Evolutionary conservation across 352 stramenopile species (phyloP).

Genomic region (Globisporangium rhizosaccharum): DNA sequence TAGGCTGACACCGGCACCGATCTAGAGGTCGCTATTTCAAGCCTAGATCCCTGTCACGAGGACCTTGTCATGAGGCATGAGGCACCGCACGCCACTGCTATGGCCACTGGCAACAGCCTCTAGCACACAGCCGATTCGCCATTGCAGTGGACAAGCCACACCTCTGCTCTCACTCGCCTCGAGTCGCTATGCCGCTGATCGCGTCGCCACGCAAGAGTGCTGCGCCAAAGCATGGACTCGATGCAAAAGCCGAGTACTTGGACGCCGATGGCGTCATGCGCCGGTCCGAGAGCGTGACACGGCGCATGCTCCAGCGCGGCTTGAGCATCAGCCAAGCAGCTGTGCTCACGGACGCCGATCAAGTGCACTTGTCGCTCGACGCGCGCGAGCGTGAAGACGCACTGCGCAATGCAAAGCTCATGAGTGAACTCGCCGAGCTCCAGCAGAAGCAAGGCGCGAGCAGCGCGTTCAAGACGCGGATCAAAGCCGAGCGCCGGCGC

Average conservation of each 20-base stretch:
- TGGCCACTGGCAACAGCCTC: too few species aligned
- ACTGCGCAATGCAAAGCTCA: not conserved
- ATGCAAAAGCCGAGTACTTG: constrained; percentile 24
- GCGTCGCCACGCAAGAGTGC: constrained; percentile 1
- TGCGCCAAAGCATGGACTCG: constrained; percentile 4
- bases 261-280: constrained; percentile 24
- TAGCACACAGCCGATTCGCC: too few species aligned
- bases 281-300: constrained; percentile 23
- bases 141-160: not conserved
- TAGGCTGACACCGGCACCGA: too few species aligned
- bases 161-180: not conserved
- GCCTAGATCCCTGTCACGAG: too few species aligned
- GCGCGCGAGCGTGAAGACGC: constrained; percentile 9
- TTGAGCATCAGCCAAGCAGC: constrained; percentile 29
- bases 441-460: constrained; percentile 17
- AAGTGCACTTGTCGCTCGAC: constrained; percentile 18
- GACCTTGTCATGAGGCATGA: too few species aligned
- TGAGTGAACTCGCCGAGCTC: constrained; percentile 4
- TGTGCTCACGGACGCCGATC: constrained; percentile 18
- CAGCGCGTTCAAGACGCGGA: constrained; percentile 27
- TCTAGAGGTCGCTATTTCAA: too few species aligned
- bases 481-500: constrained; percentile 23
- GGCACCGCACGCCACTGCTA: too few species aligned
- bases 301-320: constrained; percentile 29
- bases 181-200: not conserved